A percentile compares a stretch with the other conserved stretches of the same genome.
Evolutionary conservation across 2,329 filamentous ascomycete genomes (phyloP).

Genomic region (Incumbomyces delicatus): DNA sequence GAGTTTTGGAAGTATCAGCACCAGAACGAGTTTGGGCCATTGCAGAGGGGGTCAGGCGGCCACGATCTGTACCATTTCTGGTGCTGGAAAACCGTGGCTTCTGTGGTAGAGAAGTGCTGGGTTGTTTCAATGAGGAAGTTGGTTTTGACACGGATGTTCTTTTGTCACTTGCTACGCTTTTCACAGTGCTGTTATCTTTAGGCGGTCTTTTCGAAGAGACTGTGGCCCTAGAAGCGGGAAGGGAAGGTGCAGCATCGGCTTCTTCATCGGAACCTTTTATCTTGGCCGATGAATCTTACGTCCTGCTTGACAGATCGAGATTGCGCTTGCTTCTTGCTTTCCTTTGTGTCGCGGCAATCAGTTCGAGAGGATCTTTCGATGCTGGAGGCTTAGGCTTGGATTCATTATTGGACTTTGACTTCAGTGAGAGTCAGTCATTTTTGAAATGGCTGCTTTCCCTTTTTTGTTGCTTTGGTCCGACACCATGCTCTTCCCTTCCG

Average conservation of each 20-base stretch:
- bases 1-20: conserved; percentile 11
- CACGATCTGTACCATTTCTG: conserved; percentile 10
- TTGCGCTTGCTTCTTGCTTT: not conserved
- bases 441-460: conserved; percentile 2
- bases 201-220: no score
- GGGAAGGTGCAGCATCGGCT: conserved; percentile 25
- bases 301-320: conserved; percentile 22
- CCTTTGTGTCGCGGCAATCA: no score
- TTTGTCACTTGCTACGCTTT: no score
- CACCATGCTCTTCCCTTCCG: conserved; percentile 3
- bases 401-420: conserved; percentile 11
- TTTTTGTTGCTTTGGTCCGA: not conserved
- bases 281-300: conserved; percentile 42
- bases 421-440: conserved; percentile 7
- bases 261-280: conserved; percentile 45
- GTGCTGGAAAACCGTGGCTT: conserved; percentile 8
- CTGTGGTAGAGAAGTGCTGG: conserved; percentile 8
- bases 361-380: no score
- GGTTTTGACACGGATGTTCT: no score
- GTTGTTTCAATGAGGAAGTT: conserved; percentile 5
- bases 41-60: conserved; percentile 9
- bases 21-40: conserved; percentile 11
- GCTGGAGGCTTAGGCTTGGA: conserved; percentile 12
- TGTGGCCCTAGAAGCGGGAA: no score
- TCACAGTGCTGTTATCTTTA: no score